Conservation (phyloP, 495 filamentous ascomycete species). For the Neurospora sp. region DNA sequence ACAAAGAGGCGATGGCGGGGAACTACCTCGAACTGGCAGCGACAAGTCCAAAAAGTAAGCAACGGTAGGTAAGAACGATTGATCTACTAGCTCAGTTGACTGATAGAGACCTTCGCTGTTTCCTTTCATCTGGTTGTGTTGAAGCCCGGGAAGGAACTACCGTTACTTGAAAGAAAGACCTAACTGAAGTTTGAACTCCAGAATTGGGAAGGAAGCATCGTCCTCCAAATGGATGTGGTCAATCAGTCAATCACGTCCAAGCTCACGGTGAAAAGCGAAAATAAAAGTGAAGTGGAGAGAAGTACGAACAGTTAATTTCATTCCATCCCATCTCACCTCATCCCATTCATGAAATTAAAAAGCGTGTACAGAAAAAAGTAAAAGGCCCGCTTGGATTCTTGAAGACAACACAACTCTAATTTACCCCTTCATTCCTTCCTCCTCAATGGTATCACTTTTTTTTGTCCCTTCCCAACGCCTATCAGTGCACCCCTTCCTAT, state of each 20-base stretch:
- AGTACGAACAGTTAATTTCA: background rate
- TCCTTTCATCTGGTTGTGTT: background rate
- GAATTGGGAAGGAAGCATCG: background rate
- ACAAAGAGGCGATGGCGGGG: background rate
- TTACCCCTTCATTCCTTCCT: background rate
- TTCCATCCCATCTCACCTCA: background rate
- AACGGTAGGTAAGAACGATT: background rate
- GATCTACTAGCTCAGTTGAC: background rate
- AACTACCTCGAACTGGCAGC: background rate
- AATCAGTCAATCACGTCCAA: background rate
- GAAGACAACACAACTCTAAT: background rate
- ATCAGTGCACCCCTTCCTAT: background rate
- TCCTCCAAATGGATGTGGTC: background rate
- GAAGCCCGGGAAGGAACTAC: background rate
- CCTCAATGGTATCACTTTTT: background rate
- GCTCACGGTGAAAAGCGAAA: background rate
- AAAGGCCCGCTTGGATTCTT: background rate
- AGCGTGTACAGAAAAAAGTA: background rate
- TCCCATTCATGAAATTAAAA: background rate
- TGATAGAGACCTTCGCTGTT: background rate
- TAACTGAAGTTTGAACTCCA: background rate
- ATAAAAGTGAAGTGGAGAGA: background rate
- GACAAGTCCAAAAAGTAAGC: background rate
- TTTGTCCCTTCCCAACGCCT: background rate
- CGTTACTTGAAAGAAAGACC: background rate